Evolutionary conservation across 768 basidiomycete genomes (phyloP).

Genomic region (Lactarius quietus): DNA sequence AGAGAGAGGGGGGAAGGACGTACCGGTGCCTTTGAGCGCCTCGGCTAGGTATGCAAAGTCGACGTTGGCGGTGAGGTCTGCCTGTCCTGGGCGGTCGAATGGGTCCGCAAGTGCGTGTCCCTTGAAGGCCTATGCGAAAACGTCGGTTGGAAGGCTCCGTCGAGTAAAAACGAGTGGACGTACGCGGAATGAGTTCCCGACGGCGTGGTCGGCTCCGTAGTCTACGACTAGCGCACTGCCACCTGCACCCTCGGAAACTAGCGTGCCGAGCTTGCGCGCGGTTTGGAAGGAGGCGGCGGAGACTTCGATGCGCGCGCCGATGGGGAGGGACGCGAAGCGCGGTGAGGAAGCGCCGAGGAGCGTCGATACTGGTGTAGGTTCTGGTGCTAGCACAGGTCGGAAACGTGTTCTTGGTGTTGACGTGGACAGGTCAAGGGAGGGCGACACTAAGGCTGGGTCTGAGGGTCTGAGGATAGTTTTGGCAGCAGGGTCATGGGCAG

Average conservation of each 20-base stretch:
- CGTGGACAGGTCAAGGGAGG: slow-evolving; percentile 7
- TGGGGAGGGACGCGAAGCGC: slow-evolving; percentile 63
- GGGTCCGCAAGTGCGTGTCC: slow-evolving; percentile 80
- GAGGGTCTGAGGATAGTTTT: slow-evolving; percentile 30
- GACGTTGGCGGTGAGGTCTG: slow-evolving; percentile 95
- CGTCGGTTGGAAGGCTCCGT: slow-evolving; percentile 14
- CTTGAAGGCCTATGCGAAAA: slow-evolving; percentile 71
- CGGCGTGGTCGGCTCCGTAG: slow-evolving; percentile 74
- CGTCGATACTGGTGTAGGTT: slow-evolving; percentile 49
- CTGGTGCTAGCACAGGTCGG: slow-evolving; percentile 61
- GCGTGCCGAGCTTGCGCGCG: slow-evolving; percentile 61
- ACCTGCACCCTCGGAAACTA: slow-evolving; percentile 33
- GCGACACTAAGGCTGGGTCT: slow-evolving; percentile 7
- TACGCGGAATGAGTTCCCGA: slow-evolving; percentile 78
- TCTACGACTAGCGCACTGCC: slow-evolving; percentile 77
- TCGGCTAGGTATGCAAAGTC: slow-evolving; percentile 89
- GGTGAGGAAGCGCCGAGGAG: slow-evolving; percentile 63
- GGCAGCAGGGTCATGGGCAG: slow-evolving; percentile 39
- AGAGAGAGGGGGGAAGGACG: slow-evolving; percentile 25
- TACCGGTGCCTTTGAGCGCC: slow-evolving; percentile 64
- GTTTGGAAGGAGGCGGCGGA: slow-evolving; percentile 66
- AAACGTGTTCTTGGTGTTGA: slow-evolving; percentile 37
- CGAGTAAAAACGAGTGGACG: slow-evolving; percentile 31
- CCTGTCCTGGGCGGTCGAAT: slow-evolving; percentile 80
- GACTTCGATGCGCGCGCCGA: slow-evolving; percentile 77